A percentile compares a stretch with the other conserved stretches of the same genome.
Evolutionary conservation across 768 basidiomycete genomes (phyloP).

Genomic region (Trametes elegans): DNA sequence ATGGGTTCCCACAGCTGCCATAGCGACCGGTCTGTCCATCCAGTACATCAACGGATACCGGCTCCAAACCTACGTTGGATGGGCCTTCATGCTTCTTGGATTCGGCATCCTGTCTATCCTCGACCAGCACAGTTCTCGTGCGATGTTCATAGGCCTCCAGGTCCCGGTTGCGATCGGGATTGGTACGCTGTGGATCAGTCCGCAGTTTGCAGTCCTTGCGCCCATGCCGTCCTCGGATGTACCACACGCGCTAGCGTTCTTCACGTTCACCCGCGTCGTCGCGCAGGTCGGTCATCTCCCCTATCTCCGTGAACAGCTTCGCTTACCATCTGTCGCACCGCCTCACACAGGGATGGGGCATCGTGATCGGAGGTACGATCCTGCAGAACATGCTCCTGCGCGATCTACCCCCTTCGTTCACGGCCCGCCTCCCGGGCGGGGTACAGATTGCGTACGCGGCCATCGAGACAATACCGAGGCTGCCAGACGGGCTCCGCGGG

Average conservation of each 20-base stretch:
- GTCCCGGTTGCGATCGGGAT: slow-evolving; percentile 13
- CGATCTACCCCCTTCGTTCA: slow-evolving; percentile 30
- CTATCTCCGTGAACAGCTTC: background rate
- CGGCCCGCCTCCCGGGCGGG: slow-evolving; percentile 21
- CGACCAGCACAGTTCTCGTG: slow-evolving; percentile 19
- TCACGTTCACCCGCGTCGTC: slow-evolving; percentile 21
- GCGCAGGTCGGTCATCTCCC: background rate
- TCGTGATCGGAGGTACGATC: slow-evolving; percentile 34
- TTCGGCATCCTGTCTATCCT: slow-evolving; percentile 28
- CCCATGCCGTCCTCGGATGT: slow-evolving; percentile 16
- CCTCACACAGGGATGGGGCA: slow-evolving; percentile 34
- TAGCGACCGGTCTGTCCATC: slow-evolving; percentile 36
- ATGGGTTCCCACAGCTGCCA: slow-evolving; percentile 35
- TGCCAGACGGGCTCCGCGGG: slow-evolving; percentile 32
- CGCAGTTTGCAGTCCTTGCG: slow-evolving; percentile 30
- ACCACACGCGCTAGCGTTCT: slow-evolving; percentile 35
- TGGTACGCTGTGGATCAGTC: slow-evolving; percentile 4
- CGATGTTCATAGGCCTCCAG: slow-evolving; percentile 30
- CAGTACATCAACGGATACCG: slow-evolving; percentile 33
- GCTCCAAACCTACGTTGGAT: slow-evolving; percentile 27
- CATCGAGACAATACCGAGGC: slow-evolving; percentile 39
- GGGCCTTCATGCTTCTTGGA: slow-evolving; percentile 12
- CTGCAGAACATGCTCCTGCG: slow-evolving; percentile 35
- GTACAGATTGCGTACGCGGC: slow-evolving; percentile 30
- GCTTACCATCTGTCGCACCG: background rate